Evolutionary conservation across 306 rosid species (phyloP).

Genomic region (Trifolium pratense): DNA sequence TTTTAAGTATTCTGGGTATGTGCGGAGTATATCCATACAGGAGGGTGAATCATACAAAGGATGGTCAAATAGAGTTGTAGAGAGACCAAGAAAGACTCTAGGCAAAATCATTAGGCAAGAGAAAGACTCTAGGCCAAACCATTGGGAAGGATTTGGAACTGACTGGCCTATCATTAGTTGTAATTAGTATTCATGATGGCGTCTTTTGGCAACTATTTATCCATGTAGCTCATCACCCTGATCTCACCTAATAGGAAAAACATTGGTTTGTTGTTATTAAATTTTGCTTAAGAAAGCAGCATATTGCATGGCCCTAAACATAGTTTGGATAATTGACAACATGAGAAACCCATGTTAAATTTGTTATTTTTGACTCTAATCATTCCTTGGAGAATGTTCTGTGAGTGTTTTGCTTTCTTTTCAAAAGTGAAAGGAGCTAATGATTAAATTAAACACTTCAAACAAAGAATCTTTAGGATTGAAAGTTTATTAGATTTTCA

Average conservation of each 20-base stretch:
- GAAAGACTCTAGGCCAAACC: neutral
- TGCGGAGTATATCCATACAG: neutral
- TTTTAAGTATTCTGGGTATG: neutral
- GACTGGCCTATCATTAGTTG: neutral
- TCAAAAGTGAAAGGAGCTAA: neutral
- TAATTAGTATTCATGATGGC: neutral
- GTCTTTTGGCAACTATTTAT: neutral
- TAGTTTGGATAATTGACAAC: slow-evolving; percentile 24
- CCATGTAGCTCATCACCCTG: neutral
- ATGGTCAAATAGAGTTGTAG: slow-evolving; percentile 11
- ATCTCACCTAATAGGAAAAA: neutral
- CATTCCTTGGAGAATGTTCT: slow-evolving; percentile 14
- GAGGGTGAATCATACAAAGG: neutral
- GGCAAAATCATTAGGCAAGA: neutral
- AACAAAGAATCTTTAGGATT: neutral
- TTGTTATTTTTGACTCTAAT: slow-evolving; percentile 18
- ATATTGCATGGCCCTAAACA: slow-evolving; percentile 12
- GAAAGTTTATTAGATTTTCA: slow-evolving; percentile 3
- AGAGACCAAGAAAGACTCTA: neutral
- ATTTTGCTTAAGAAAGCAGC: slow-evolving; percentile 27
- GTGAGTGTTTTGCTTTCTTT: slow-evolving; percentile 9
- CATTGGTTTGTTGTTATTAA: slow-evolving; percentile 5
- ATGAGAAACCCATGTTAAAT: slow-evolving; percentile 8
- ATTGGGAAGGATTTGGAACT: neutral
- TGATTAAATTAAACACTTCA: neutral